phyloP scores from a whole-genome alignment of 306 rosid species.

The Luffa aegyptiaca region DNA sequence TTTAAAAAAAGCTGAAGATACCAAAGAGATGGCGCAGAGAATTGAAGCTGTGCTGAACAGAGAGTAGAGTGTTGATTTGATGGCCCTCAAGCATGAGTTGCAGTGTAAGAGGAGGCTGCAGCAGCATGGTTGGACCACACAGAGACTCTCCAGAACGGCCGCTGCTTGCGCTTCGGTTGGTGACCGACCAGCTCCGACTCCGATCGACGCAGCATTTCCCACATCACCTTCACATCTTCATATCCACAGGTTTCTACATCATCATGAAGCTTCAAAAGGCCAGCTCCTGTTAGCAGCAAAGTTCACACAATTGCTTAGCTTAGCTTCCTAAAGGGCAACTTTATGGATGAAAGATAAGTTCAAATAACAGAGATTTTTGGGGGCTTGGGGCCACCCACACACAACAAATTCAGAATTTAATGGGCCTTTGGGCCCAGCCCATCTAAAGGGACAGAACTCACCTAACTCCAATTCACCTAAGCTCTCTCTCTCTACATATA shows the following conservation, averaged over 20 bases:
- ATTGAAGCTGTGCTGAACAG: neutral
- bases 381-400: neutral
- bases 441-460: neutral
- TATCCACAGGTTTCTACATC: slow-evolving; percentile 81
- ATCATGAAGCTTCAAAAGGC: slow-evolving; percentile 63
- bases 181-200: slow-evolving; percentile 25
- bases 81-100: slow-evolving; percentile 17
- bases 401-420: neutral
- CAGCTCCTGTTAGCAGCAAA: slow-evolving; percentile 39
- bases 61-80: neutral
- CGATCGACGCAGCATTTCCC: slow-evolving; percentile 62
- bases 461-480: neutral
- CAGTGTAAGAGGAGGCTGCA: slow-evolving; percentile 25
- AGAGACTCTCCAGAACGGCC: slow-evolving; percentile 43
- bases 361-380: neutral
- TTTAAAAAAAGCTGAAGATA: neutral
- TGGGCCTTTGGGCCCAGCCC: neutral
- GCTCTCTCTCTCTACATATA: neutral
- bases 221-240: slow-evolving; percentile 82
- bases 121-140: slow-evolving; percentile 33
- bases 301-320: neutral
- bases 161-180: slow-evolving; percentile 42
- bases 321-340: neutral
- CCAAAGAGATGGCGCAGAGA: neutral
- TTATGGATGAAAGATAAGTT: neutral